Evolutionary conservation across 805 yeast genomes (phyloP), one percentile per base, ranked within the genome.

Genomic region (Sungouiozyma ichnusensis): DNA sequence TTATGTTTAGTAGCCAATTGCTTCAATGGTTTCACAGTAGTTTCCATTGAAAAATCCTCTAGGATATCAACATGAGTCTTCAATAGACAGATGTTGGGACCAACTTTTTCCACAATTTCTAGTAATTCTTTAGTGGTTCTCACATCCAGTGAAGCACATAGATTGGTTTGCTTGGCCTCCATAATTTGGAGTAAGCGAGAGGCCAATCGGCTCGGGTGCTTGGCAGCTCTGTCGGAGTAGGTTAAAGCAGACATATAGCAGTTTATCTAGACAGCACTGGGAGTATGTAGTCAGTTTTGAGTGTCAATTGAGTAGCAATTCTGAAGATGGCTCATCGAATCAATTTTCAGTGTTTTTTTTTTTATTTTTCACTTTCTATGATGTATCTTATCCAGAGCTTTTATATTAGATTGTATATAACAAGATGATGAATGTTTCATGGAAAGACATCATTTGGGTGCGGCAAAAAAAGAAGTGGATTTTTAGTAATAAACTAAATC

Each of bases 131-230:
- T 58, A 3, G 96, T 87, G 31, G 84, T 78, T 45, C 77, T 74
- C 18, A 92, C 94, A 61, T 92, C 99, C 13, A 90, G 76, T 8
- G 97, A 87, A 9, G 97, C 97, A 69, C 97, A 92, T 44, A 92
- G 71, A 54, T 90, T 92, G 40, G 95, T 74, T 62, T 86, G 69
- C 64, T 92, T 92, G 36, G 65, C 59, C 40, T 79, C 85, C 83
- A 90, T 86, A 32, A 88, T 71, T 15, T 63, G 63, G 45, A 92
- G 69, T 20, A 92, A 73, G 47, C 84, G 75, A 40, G 74, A 65
- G 2, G 95, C 97, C 20, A 92, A 80, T 2, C 88, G 81, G 15
- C 94, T 81, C 0, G 77, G 65, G 56, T 87, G 95, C 4, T 60
- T 51, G 11, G 61, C 68, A 3, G 95, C 92, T 63, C 97, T 77